Percentiles rank a stretch among this genome's conserved stretches.
phyloP scores from a whole-genome alignment of 2,329 filamentous ascomycete genomes.

The Shiraia sp. region DNA sequence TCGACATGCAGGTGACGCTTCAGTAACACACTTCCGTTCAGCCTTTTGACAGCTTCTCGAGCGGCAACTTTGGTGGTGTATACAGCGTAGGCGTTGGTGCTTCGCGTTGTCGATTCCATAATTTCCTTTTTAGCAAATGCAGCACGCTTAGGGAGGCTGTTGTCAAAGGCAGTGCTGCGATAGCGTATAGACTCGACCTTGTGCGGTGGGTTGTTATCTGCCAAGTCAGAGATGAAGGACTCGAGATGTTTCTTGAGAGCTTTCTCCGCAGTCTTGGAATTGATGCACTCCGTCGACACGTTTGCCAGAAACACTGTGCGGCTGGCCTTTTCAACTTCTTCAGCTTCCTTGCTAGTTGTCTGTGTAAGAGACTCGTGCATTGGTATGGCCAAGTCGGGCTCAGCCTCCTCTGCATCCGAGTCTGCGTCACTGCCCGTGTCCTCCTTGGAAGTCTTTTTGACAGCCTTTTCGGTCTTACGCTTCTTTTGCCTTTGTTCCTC shows the following conservation, averaged over 20 bases:
- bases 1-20: constrained; percentile 90
- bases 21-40: constrained; percentile 85
- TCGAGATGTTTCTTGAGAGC: constrained; percentile 74
- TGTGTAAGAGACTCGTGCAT: constrained; percentile 55
- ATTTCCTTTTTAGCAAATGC: constrained; percentile 88
- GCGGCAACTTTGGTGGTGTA: constrained; percentile 78
- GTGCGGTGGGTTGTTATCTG: constrained; percentile 57
- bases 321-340: constrained; percentile 79
- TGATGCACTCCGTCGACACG: constrained; percentile 80
- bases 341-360: constrained; percentile 45
- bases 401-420: constrained; percentile 42
- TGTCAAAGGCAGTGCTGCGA: constrained; percentile 85
- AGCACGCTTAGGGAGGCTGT: constrained; percentile 86
- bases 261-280: constrained; percentile 80
- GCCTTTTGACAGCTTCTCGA: constrained; percentile 70
- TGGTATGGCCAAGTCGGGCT: constrained; percentile 58
- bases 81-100: constrained; percentile 91
- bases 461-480: constrained; percentile 35
- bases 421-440: constrained; percentile 30
- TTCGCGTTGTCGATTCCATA: constrained; percentile 88
- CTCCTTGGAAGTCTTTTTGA: constrained; percentile 12
- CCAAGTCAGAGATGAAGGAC: constrained; percentile 67
- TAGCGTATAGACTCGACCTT: constrained; percentile 92
- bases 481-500: constrained; percentile 45
- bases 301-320: constrained; percentile 94